These are phyloP conservation scores for Nevesoporus exiguus DNA, from an alignment of 768 basidiomycete species.

Conservation along the genomic window DNA sequence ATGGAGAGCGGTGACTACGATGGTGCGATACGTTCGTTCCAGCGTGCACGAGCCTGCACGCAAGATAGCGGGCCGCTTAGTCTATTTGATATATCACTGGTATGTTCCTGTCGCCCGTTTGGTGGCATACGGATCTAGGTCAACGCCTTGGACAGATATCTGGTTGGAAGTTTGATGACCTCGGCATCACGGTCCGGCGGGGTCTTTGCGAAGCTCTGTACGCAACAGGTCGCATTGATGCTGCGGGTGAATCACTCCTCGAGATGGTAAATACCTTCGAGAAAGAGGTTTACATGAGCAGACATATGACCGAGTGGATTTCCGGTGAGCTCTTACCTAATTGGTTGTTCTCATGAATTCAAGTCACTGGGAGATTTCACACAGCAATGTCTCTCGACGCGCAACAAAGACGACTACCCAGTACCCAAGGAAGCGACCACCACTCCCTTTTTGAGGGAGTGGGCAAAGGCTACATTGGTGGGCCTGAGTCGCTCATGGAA, in stretches of 20 bases:
- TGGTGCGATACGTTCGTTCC: neutral
- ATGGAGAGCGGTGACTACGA: neutral
- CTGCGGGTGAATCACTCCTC: neutral
- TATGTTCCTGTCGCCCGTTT: neutral
- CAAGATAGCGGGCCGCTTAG: too few species aligned
- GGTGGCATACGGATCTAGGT: neutral
- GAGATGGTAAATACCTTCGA: neutral
- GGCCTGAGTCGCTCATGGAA: neutral
- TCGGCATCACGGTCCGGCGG: neutral
- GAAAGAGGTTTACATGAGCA: neutral
- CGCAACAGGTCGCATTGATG: neutral
- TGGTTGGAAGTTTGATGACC: neutral
- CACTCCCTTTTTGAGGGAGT: neutral
- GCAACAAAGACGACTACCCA: neutral
- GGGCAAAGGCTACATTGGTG: neutral
- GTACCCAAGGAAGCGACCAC: neutral
- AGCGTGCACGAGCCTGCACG: neutral
- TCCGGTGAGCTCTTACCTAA: neutral
- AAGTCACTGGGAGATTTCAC: neutral
- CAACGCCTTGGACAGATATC: neutral
- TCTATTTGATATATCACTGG: neutral
- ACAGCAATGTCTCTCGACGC: neutral
- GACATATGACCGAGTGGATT: neutral
- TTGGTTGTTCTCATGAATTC: too few species aligned
- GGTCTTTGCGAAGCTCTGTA: neutral